Evolutionary conservation across 2,329 filamentous ascomycete genomes (phyloP).

Genomic region (Pyrenochaeta sp.): DNA sequence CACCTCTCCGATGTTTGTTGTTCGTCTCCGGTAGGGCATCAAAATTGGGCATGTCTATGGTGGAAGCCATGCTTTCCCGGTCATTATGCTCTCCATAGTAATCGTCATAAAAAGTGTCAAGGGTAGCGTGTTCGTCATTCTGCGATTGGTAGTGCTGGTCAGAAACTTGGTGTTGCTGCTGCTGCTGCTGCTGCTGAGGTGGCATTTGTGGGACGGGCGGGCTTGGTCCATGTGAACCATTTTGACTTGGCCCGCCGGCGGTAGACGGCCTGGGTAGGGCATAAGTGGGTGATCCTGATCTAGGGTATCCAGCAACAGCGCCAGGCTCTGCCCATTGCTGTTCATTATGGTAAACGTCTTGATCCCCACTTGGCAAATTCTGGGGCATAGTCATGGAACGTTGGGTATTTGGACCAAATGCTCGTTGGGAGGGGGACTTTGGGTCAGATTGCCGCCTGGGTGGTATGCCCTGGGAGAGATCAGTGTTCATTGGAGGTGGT

Average conservation of each 20-base stretch:
- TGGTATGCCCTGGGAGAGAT: slow-evolving; percentile 20
- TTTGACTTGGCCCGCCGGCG: slow-evolving; percentile 40
- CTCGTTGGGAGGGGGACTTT: slow-evolving; percentile 38
- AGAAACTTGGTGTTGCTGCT: slow-evolving; percentile 27
- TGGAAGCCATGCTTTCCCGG: slow-evolving; percentile 53
- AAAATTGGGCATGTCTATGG: slow-evolving; percentile 71
- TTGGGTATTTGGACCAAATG: slow-evolving; percentile 41
- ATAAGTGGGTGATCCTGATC: slow-evolving; percentile 45
- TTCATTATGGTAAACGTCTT: slow-evolving; percentile 25
- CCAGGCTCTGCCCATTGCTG: slow-evolving; percentile 47
- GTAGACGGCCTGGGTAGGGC: slow-evolving; percentile 49
- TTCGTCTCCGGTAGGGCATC: slow-evolving; percentile 60
- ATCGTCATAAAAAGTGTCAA: slow-evolving; percentile 62
- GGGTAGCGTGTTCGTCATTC: slow-evolving; percentile 49
- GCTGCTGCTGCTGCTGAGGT: slow-evolving; percentile 23
- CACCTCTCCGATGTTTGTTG: slow-evolving; percentile 43
- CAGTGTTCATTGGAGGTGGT: slow-evolving; percentile 33
- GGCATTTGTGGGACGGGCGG: slow-evolving; percentile 40
- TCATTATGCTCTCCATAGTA: slow-evolving; percentile 50
- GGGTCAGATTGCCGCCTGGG: slow-evolving; percentile 27
- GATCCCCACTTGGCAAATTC: slow-evolving; percentile 24
- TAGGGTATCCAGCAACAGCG: slow-evolving; percentile 45
- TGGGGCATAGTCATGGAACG: slow-evolving; percentile 51
- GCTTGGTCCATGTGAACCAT: slow-evolving; percentile 33
- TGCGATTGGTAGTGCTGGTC: slow-evolving; percentile 32